phyloP scores from a whole-genome alignment of 2,329 filamentous ascomycete species.

The Dactylellina haptotyla region DNA sequence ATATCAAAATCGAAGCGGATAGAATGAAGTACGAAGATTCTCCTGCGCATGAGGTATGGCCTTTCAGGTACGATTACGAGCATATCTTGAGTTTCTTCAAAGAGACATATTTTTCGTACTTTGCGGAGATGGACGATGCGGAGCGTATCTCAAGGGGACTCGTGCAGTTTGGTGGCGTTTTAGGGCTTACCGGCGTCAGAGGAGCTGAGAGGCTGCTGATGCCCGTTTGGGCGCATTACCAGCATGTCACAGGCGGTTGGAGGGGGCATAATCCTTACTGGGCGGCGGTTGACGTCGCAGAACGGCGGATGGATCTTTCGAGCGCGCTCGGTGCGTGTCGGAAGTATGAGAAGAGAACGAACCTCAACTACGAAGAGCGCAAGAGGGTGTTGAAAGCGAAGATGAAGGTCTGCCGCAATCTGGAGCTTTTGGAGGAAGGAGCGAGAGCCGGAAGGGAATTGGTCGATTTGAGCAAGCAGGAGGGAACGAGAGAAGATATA shows the following conservation, averaged over 20 bases:
- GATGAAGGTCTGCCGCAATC: slow-evolving; percentile 1
- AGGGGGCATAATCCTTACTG: slow-evolving; percentile 14
- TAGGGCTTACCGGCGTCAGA: not conserved
- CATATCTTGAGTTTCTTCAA: slow-evolving; percentile 6
- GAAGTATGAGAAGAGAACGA: not conserved
- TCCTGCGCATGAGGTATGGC: not conserved
- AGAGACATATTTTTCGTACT: not conserved
- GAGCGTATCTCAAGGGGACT: slow-evolving; percentile 4
- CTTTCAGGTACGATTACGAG: slow-evolving; percentile 8
- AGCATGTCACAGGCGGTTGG: slow-evolving; percentile 16
- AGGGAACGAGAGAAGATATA: not conserved
- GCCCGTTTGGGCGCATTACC: slow-evolving; percentile 15
- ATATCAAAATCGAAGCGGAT: slow-evolving; percentile 11
- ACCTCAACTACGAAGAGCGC: not conserved
- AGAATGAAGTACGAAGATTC: not conserved
- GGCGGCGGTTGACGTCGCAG: not conserved
- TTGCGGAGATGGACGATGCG: slow-evolving; percentile 13
- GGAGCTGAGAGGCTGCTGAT: not conserved
- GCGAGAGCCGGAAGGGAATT: slow-evolving; percentile 3
- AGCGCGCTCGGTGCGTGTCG: slow-evolving; percentile 1
- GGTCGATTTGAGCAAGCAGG: not conserved
- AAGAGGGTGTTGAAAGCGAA: not conserved
- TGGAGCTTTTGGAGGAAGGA: slow-evolving; percentile 7
- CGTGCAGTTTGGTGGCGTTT: slow-evolving; percentile 5
- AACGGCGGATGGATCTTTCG: slow-evolving; percentile 3